Percentiles rank a stretch among this genome's conserved stretches.
Conservation (phyloP, 495 filamentous ascomycete species). For the Daldinia childiae region DNA sequence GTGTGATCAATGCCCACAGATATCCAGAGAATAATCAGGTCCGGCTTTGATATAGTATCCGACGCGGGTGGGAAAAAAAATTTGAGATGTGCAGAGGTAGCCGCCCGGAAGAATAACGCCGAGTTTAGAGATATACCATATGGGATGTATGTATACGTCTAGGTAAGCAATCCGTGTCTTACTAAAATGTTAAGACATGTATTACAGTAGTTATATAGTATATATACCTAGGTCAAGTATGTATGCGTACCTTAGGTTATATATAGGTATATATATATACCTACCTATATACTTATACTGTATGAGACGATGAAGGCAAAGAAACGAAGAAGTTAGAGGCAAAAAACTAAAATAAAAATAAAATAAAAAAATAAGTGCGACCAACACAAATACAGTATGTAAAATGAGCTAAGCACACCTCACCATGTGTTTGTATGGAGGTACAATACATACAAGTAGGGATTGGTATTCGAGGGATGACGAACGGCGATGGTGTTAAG, state of each 20-base stretch:
- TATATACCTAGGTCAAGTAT: constrained; percentile 3
- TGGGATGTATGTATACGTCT: constrained; percentile 17
- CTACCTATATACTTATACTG: background rate
- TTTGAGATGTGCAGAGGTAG: constrained; percentile 31
- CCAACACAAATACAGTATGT: background rate
- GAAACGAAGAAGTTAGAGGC: background rate
- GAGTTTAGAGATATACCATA: constrained; percentile 12
- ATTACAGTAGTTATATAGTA: background rate
- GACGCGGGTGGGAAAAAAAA: constrained; percentile 25
- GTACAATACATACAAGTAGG: constrained; percentile 1
- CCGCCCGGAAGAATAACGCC: constrained; percentile 30
- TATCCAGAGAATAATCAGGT: constrained; percentile 9
- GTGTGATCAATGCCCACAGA: constrained; percentile 31
- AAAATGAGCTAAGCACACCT: background rate
- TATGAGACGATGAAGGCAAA: background rate
- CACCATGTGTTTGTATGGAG: background rate
- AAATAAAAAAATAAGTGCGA: background rate
- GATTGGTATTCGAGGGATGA: background rate
- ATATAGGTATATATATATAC: no score
- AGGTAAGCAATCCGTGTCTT: constrained; percentile 3
- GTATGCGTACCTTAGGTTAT: background rate
- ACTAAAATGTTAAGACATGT: constrained; percentile 4
- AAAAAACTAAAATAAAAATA: background rate
- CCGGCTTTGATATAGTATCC: constrained; percentile 19
- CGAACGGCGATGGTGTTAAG: background rate